phyloP scores from a whole-genome alignment of 768 basidiomycete genomes.

The Leccinum uliginosum region DNA sequence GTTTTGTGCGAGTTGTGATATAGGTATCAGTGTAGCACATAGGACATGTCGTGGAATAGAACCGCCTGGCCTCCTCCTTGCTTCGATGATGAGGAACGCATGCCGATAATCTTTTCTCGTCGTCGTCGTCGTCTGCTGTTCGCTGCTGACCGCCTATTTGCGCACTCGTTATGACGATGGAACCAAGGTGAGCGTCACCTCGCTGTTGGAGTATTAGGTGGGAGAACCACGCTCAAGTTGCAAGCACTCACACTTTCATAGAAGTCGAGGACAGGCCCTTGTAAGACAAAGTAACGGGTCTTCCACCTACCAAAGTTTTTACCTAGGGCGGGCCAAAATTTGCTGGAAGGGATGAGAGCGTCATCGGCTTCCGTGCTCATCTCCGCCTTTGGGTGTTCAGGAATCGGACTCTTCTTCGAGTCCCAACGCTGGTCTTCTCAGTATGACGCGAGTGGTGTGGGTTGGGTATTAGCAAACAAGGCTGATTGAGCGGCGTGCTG shows the following conservation, averaged over 20 bases:
- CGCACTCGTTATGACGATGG: conserved; percentile 85
- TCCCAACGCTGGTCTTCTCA: conserved; percentile 13
- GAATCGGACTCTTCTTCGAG: conserved; percentile 18
- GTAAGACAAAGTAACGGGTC: conserved; percentile 89
- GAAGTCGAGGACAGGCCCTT: conserved; percentile 88
- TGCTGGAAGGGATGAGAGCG: conserved; percentile 8
- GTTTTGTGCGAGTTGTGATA: conserved; percentile 55
- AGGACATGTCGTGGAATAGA: conserved; percentile 82
- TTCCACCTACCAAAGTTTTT: conserved; percentile 99
- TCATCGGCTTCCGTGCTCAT: background rate
- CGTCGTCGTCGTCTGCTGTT: conserved; percentile 59
- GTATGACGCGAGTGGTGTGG: conserved; percentile 16
- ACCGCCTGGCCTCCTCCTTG: conserved; percentile 66
- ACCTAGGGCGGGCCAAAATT: conserved; percentile 44
- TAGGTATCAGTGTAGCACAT: conserved; percentile 67
- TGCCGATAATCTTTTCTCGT: conserved; percentile 93
- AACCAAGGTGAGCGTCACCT: conserved; percentile 87
- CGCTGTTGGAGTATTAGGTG: conserved; percentile 45
- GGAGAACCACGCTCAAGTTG: conserved; percentile 4
- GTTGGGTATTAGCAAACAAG: conserved; percentile 17
- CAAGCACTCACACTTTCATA: conserved; percentile 80
- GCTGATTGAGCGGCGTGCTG: conserved; percentile 5
- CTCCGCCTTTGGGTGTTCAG: conserved; percentile 27
- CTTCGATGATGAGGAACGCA: conserved; percentile 95
- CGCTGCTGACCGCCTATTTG: conserved; percentile 95